These are phyloP conservation scores for Trypanosoma avium DNA, from an alignment of 208 protist genomes.

Conservation along the genomic window DNA sequence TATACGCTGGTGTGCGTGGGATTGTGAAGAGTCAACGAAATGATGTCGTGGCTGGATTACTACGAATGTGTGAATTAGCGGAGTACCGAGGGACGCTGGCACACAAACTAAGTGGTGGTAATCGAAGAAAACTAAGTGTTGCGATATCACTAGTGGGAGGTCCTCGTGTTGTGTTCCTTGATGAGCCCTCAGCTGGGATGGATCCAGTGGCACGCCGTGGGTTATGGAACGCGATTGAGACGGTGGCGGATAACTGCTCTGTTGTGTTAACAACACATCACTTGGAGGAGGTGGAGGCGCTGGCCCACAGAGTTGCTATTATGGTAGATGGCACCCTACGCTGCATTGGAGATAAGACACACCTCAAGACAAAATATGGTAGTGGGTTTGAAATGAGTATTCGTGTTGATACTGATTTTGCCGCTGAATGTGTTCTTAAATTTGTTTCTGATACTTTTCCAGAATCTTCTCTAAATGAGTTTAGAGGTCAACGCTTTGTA, in stretches of 20 bases:
- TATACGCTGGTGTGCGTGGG: constrained; percentile 84
- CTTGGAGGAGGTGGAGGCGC: constrained; percentile 91
- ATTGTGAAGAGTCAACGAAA: constrained; percentile 20
- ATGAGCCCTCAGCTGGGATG: constrained; percentile 89
- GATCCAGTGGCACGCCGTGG: constrained; percentile 79
- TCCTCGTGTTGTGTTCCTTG: constrained; percentile 69
- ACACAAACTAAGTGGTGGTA: constrained; percentile 68
- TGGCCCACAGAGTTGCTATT: constrained; percentile 83
- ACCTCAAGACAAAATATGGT: constrained; percentile 84
- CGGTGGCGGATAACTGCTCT: constrained; percentile 49
- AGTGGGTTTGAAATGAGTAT: constrained; percentile 57
- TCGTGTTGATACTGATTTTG: constrained; percentile 5
- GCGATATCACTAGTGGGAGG: constrained; percentile 83
- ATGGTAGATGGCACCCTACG: constrained; percentile 85
- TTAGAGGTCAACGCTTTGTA: constrained; percentile 33
- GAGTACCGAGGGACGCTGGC: constrained; percentile 37
- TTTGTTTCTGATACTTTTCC: constrained; percentile 31
- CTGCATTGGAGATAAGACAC: constrained; percentile 85
- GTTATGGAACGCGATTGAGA: constrained; percentile 68
- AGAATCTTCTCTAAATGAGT: constrained; percentile 30
- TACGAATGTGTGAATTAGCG: constrained; percentile 44
- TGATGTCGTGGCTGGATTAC: constrained; percentile 32
- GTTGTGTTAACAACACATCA: constrained; percentile 92
- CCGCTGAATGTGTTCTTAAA: constrained; percentile 1
- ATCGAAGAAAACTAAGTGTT: constrained; percentile 80